A percentile compares a stretch with the other conserved stretches of the same genome.
Evolutionary conservation across 164 flowering plant species (phyloP).

Genomic region (Macadamia integrifolia): DNA sequence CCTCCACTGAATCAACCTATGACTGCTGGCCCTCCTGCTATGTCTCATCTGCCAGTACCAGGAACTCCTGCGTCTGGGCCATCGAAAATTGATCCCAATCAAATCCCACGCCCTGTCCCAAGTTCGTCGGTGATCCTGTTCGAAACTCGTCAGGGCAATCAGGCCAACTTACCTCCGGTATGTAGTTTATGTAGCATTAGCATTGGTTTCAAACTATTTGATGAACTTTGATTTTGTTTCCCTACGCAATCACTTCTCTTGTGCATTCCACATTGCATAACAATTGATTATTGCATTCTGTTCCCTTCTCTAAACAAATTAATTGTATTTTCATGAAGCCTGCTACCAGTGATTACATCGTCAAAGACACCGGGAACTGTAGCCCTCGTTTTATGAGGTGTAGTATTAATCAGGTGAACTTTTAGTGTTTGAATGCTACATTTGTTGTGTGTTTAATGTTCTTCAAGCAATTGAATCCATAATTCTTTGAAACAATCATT

Average conservation of each 20-base stretch:
- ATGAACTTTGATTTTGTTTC: not conserved
- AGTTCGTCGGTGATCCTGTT: conserved; percentile 43
- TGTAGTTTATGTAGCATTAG: conserved; percentile 1
- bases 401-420: conserved; percentile 80
- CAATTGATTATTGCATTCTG: not conserved
- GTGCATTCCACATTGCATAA: not conserved
- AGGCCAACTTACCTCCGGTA: conserved; percentile 91
- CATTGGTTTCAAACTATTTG: not conserved
- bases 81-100: conserved; percentile 90
- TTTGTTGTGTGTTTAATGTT: not conserved
- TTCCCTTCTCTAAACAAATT: not conserved
- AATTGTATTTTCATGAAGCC: conserved; percentile 46
- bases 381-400: conserved; percentile 98
- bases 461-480: not conserved
- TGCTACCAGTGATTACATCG: conserved; percentile 85
- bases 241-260: not conserved
- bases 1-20: conserved; percentile 49
- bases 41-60: conserved; percentile 43
- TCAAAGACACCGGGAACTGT: conserved; percentile 90
- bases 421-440: not conserved
- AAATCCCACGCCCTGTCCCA: conserved; percentile 86
- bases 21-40: conserved; percentile 50
- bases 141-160: conserved; percentile 86
- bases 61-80: conserved; percentile 52
- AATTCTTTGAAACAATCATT: not conserved